Evolutionary conservation across 2,329 filamentous ascomycete species (phyloP).

Genomic region (Xylaria sp.): DNA sequence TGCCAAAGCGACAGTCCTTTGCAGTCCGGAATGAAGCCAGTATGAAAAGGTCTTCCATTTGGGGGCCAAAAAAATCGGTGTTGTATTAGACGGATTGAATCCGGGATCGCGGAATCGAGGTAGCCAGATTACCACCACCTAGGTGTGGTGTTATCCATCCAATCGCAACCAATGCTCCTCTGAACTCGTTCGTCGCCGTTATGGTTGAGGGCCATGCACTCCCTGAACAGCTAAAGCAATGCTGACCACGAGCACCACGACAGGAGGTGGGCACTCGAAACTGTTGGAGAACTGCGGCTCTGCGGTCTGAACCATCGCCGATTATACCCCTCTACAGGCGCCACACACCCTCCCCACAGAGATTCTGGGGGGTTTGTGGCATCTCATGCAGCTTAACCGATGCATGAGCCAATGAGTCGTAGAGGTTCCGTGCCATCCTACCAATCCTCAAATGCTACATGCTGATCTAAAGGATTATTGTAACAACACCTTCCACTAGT

Average conservation of each 20-base stretch:
- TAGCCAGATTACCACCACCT: slow-evolving; percentile 4
- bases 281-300: slow-evolving; percentile 33
- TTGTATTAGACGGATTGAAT: slow-evolving; percentile 40
- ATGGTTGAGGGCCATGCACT: slow-evolving; percentile 13
- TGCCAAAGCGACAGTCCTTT: slow-evolving; percentile 72
- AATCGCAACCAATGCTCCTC: slow-evolving; percentile 17
- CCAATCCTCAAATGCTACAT: slow-evolving; percentile 21
- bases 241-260: slow-evolving; percentile 19
- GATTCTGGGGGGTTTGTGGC: slow-evolving; percentile 9
- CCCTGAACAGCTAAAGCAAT: slow-evolving; percentile 9
- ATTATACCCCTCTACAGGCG: slow-evolving; percentile 23
- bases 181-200: not conserved
- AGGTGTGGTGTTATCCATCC: slow-evolving; percentile 17
- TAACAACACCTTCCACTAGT: slow-evolving; percentile 22
- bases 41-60: slow-evolving; percentile 21
- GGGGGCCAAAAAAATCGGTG: slow-evolving; percentile 33
- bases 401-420: slow-evolving; percentile 28
- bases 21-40: slow-evolving; percentile 57
- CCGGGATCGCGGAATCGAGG: slow-evolving; percentile 23
- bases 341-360: slow-evolving; percentile 25
- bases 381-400: slow-evolving; percentile 14
- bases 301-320: slow-evolving; percentile 15
- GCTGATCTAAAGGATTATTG: slow-evolving; percentile 31
- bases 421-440: slow-evolving; percentile 17
- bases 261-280: slow-evolving; percentile 1